These are phyloP conservation scores for Thalassiosira mediterranea DNA, from an alignment of 352 stramenopile genomes.

Conservation along the genomic window DNA sequence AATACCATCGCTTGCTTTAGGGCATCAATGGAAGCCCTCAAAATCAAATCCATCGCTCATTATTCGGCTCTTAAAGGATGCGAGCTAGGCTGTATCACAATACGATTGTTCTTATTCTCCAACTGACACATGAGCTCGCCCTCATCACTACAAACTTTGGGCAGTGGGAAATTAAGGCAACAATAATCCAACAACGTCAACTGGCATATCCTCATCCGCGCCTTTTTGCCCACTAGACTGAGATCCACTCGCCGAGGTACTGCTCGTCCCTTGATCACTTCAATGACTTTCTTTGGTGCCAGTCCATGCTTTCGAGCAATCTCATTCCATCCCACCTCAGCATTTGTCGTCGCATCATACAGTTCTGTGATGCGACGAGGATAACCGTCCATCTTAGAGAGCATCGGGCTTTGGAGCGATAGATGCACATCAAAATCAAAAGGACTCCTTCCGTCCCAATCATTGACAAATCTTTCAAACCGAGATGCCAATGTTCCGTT, in stretches of 20 bases:
- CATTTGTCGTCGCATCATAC: constrained; percentile 42
- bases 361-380: constrained; percentile 36
- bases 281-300: neutral
- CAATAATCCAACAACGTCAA: constrained; percentile 23
- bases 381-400: constrained; percentile 7
- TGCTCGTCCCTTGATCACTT: constrained; percentile 17
- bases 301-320: constrained; percentile 11
- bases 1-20: too few species aligned
- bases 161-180: constrained; percentile 35
- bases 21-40: too few species aligned
- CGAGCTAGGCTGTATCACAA: too few species aligned
- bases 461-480: constrained; percentile 42
- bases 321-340: constrained; percentile 20
- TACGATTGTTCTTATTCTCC: too few species aligned
- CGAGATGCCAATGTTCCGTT: constrained; percentile 36
- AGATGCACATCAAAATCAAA: constrained; percentile 44
- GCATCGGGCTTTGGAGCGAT: constrained; percentile 35
- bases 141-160: constrained; percentile 18
- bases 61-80: too few species aligned
- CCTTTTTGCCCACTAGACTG: constrained; percentile 21
- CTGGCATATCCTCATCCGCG: constrained; percentile 32
- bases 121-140: constrained; percentile 6
- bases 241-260: constrained; percentile 32
- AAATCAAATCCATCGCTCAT: too few species aligned
- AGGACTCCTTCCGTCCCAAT: constrained; percentile 33